phyloP scores from a whole-genome alignment of 495 filamentous ascomycete genomes.

The Tirmania nivea region DNA sequence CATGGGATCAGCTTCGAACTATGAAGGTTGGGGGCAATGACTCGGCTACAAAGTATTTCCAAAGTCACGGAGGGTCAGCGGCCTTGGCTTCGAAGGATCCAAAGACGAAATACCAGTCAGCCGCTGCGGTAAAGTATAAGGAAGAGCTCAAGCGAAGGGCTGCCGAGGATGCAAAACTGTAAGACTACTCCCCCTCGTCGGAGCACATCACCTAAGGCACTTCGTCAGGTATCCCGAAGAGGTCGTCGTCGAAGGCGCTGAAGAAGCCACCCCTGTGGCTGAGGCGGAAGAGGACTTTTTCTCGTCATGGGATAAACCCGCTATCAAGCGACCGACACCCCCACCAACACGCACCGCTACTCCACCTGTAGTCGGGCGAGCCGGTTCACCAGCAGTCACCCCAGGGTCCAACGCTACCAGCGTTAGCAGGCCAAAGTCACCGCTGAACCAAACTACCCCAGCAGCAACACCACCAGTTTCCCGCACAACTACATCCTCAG shows the following conservation, averaged over 20 bases:
- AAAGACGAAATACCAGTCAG: slow-evolving; percentile 89
- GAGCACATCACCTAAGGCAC: background rate
- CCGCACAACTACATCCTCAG: slow-evolving; percentile 50
- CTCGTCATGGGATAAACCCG: slow-evolving; percentile 93
- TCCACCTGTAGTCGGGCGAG: slow-evolving; percentile 64
- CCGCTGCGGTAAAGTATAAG: slow-evolving; percentile 82
- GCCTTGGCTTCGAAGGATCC: slow-evolving; percentile 86
- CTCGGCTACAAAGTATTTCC: slow-evolving; percentile 93
- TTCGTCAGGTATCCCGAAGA: slow-evolving; percentile 53
- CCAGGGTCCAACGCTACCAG: slow-evolving; percentile 31
- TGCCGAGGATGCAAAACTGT: slow-evolving; percentile 62
- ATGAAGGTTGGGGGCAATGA: slow-evolving; percentile 99
- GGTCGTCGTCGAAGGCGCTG: slow-evolving; percentile 61
- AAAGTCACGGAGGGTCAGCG: slow-evolving; percentile 80
- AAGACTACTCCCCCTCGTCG: slow-evolving; percentile 16
- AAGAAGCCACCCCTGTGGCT: slow-evolving; percentile 35
- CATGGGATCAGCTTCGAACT: slow-evolving; percentile 93
- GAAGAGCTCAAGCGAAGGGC: slow-evolving; percentile 74
- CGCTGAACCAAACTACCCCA: slow-evolving; percentile 34
- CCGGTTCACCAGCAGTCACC: slow-evolving; percentile 54
- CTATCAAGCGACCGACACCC: slow-evolving; percentile 90
- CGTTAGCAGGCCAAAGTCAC: slow-evolving; percentile 58
- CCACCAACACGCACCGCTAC: slow-evolving; percentile 81
- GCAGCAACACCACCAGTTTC: slow-evolving; percentile 29
- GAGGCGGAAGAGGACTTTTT: slow-evolving; percentile 88